phyloP scores from a whole-genome alignment of 768 basidiomycete species.

The Rhodotorula sphaerocarpa region DNA sequence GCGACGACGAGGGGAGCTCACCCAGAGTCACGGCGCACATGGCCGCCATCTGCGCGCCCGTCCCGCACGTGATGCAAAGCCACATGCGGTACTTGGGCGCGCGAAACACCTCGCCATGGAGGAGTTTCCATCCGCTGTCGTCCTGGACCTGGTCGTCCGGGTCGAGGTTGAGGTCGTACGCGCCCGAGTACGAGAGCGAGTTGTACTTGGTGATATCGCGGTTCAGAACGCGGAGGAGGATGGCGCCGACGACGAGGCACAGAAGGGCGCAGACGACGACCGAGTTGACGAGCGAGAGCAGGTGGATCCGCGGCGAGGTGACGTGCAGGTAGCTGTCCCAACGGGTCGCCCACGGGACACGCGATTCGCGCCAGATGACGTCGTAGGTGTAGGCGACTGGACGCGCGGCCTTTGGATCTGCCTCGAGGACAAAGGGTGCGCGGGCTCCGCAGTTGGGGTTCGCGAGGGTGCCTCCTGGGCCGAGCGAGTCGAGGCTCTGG shows the following conservation, averaged over 20 bases:
- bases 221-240: slow-evolving; percentile 73
- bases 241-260: slow-evolving; percentile 85
- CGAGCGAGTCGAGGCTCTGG: slow-evolving; percentile 39
- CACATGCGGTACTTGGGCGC: slow-evolving; percentile 66
- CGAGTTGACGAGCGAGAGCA: slow-evolving; percentile 91
- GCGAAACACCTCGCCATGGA: slow-evolving; percentile 93
- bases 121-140: slow-evolving; percentile 96
- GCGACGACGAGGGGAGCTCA: slow-evolving; percentile 64
- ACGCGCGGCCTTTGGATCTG: slow-evolving; percentile 51
- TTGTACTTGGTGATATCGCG: slow-evolving; percentile 95
- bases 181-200: slow-evolving; percentile 50
- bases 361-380: slow-evolving; percentile 60
- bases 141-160: slow-evolving; percentile 49
- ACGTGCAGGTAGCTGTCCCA: slow-evolving; percentile 97
- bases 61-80: slow-evolving; percentile 79
- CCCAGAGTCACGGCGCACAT: slow-evolving; percentile 85
- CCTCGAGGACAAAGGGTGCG: slow-evolving; percentile 52
- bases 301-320: slow-evolving; percentile 87
- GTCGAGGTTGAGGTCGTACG: slow-evolving; percentile 60
- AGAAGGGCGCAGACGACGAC: slow-evolving; percentile 78
- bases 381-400: slow-evolving; percentile 74
- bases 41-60: slow-evolving; percentile 71
- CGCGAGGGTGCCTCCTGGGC: slow-evolving; percentile 6
- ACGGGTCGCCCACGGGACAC: slow-evolving; percentile 63
- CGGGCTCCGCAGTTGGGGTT: slow-evolving; percentile 38